phyloP scores from a whole-genome alignment of 306 rosid genomes.

The Hippophae tibetana region DNA sequence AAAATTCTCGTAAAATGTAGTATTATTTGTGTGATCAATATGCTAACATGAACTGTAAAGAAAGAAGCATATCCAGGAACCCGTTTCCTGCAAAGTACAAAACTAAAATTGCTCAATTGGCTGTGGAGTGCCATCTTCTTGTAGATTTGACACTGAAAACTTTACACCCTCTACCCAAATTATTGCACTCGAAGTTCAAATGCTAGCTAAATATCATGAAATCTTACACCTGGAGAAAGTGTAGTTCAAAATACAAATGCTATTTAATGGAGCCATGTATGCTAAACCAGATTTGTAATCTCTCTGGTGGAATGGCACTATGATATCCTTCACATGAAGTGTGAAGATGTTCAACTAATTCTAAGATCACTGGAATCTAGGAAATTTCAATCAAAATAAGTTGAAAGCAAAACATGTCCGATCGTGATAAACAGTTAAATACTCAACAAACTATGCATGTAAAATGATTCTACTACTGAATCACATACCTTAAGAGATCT shows the following conservation, averaged over 20 bases:
- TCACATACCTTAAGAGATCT: constrained; percentile 47
- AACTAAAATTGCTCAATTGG: background rate
- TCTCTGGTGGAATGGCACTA: too few relatives aligned
- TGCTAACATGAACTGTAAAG: background rate
- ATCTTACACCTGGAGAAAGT: too few relatives aligned
- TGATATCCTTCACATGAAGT: too few relatives aligned
- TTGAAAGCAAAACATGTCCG: background rate
- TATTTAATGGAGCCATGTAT: too few relatives aligned
- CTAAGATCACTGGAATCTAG: background rate
- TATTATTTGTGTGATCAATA: background rate
- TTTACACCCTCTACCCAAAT: too few relatives aligned
- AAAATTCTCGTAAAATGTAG: too few relatives aligned
- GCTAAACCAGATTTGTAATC: too few relatives aligned
- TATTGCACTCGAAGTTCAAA: too few relatives aligned
- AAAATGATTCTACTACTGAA: background rate
- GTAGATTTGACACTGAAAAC: background rate
- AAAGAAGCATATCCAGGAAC: background rate
- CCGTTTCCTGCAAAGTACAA: background rate
- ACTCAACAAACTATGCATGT: background rate
- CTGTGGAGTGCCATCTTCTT: background rate
- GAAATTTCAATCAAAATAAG: too few relatives aligned
- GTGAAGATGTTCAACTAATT: too few relatives aligned
- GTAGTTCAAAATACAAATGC: too few relatives aligned
- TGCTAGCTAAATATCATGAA: too few relatives aligned
- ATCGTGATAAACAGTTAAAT: background rate